Conservation (phyloP, 2,329 filamentous ascomycete species). For the Amylocarpus encephaloides region DNA sequence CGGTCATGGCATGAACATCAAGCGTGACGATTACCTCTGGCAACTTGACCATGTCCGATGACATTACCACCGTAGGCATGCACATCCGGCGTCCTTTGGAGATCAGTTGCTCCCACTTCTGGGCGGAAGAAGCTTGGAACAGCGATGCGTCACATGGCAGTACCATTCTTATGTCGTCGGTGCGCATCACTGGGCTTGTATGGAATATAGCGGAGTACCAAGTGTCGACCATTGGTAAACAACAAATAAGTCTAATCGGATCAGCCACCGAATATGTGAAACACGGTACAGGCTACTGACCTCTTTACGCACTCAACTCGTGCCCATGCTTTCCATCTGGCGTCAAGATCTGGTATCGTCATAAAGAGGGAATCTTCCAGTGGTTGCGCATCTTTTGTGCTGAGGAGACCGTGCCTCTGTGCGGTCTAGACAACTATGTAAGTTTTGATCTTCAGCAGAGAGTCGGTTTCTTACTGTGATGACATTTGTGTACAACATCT, state of each 20-base stretch:
- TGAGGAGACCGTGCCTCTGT: conserved; percentile 45
- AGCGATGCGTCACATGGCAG: conserved; percentile 18
- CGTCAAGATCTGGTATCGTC: conserved; percentile 38
- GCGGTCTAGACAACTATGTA: conserved; percentile 32
- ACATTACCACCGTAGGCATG: conserved; percentile 16
- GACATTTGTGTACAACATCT: conserved; percentile 43
- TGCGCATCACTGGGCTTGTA: conserved; percentile 17
- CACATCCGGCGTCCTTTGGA: conserved; percentile 23
- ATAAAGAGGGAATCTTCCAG: conserved; percentile 38
- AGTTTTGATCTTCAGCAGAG: not conserved
- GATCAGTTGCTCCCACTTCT: conserved; percentile 18
- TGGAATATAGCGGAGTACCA: conserved; percentile 21
- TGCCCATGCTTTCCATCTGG: conserved; percentile 46
- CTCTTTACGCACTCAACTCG: conserved; percentile 46
- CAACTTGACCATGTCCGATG: conserved; percentile 31
- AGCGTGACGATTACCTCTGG: conserved; percentile 27
- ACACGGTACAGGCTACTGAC: conserved; percentile 19
- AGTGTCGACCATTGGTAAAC: conserved; percentile 21
- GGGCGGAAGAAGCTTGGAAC: conserved; percentile 18
- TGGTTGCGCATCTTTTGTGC: conserved; percentile 39
- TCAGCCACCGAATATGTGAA: not conserved
- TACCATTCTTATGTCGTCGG: conserved; percentile 16
- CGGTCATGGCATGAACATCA: conserved; percentile 33
- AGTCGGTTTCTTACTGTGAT: conserved; percentile 33
- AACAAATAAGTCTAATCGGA: conserved; percentile 17